phyloP scores from a whole-genome alignment of 2,329 filamentous ascomycete species.

The Trichoderma polysporum region DNA sequence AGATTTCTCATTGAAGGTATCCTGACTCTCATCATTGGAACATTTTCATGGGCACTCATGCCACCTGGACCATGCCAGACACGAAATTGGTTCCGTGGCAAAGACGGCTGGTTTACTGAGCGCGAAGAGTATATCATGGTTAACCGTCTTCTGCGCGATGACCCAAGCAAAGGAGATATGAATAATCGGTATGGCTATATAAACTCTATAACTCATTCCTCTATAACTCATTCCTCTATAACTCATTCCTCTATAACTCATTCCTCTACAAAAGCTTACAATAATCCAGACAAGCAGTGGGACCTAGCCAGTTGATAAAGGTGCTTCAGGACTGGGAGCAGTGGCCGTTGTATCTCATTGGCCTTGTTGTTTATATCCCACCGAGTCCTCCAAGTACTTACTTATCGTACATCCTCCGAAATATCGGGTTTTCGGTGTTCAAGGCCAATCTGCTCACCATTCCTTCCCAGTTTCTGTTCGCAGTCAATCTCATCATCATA shows the following conservation, averaged over 20 bases:
- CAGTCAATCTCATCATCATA: constrained; percentile 45
- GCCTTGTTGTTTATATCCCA: constrained; percentile 49
- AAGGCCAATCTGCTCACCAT: constrained; percentile 54
- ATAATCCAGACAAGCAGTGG: constrained; percentile 41
- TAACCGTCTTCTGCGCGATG: constrained; percentile 56
- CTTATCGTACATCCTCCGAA: constrained; percentile 52
- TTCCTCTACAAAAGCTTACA: background rate
- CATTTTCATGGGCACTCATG: constrained; percentile 47
- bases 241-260: too few species aligned
- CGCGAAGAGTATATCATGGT: constrained; percentile 56
- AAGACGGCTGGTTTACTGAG: constrained; percentile 56
- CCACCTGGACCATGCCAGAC: constrained; percentile 50
- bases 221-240: too few species aligned
- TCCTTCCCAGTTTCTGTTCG: constrained; percentile 42
- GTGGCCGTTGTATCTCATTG: constrained; percentile 53
- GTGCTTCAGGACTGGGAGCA: constrained; percentile 55
- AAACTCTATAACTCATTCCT: rapidly evolving
- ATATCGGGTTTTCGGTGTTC: constrained; percentile 53
- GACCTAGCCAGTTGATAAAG: constrained; percentile 51
- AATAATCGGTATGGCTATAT: constrained; percentile 46
- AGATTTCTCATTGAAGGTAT: constrained; percentile 42
- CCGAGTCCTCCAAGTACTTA: constrained; percentile 47
- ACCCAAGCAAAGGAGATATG: constrained; percentile 53
- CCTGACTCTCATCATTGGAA: constrained; percentile 42
- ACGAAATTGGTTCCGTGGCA: constrained; percentile 55